A percentile compares a stretch with the other conserved stretches of the same genome.
Conservation (phyloP, 2,329 filamentous ascomycete species). For the Colletotrichum lindemuthianum region DNA sequence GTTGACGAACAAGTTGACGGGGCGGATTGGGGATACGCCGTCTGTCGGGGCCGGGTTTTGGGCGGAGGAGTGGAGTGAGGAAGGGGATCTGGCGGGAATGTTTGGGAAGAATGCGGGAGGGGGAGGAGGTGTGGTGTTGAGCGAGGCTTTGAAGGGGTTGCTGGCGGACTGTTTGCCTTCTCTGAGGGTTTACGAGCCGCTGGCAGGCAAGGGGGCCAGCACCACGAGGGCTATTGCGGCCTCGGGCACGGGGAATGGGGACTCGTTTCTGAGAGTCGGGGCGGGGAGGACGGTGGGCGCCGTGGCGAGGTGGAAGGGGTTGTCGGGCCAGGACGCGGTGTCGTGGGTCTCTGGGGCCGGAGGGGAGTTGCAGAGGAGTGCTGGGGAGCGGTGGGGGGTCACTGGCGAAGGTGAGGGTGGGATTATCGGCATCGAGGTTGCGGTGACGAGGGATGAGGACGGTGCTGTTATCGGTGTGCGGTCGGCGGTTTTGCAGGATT, state of each 20-base stretch:
- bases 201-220: conserved; percentile 32
- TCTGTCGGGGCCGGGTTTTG: conserved; percentile 87
- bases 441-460: conserved; percentile 55
- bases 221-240: conserved; percentile 64
- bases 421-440: conserved; percentile 82
- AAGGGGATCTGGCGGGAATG: conserved; percentile 46
- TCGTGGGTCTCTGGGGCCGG: conserved; percentile 73
- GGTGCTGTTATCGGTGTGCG: conserved; percentile 53
- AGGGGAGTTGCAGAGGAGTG: conserved; percentile 79
- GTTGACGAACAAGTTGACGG: conserved; percentile 88
- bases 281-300: conserved; percentile 79
- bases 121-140: conserved; percentile 7
- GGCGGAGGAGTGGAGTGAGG: conserved; percentile 83
- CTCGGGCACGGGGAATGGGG: conserved; percentile 88
- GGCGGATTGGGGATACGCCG: conserved; percentile 87
- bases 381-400: conserved; percentile 76
- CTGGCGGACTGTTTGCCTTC: conserved; percentile 70
- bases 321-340: conserved; percentile 67
- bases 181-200: conserved; percentile 52
- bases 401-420: conserved; percentile 86
- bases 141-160: conserved; percentile 55
- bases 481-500: conserved; percentile 75
- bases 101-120: conserved; percentile 22
- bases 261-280: conserved; percentile 80
- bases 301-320: conserved; percentile 71